These are phyloP conservation scores for Deakozyma indianensis DNA, from an alignment of 805 yeast genomes.

Conservation along the genomic window DNA sequence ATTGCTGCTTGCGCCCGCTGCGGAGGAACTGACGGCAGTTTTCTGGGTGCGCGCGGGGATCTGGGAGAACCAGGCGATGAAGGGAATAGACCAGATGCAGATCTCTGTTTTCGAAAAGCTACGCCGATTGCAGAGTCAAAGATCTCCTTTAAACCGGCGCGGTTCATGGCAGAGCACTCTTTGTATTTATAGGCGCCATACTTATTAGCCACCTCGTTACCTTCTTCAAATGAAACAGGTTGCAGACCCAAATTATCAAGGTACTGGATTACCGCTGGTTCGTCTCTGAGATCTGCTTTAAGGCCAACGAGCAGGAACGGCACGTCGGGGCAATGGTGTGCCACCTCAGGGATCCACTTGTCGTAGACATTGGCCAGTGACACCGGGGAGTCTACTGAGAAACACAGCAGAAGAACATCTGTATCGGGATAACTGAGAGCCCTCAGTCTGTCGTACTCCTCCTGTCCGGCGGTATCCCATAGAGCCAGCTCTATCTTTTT, in stretches of 20 bases:
- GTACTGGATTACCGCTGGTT: conserved; percentile 10
- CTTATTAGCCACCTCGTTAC: conserved; percentile 38
- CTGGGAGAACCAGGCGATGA: not conserved
- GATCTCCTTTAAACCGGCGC: conserved; percentile 50
- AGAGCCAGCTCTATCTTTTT: conserved; percentile 53
- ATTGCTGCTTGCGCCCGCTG: not conserved
- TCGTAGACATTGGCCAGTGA: conserved; percentile 63
- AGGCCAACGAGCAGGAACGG: conserved; percentile 76
- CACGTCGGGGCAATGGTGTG: conserved; percentile 66
- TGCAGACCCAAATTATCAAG: conserved; percentile 15
- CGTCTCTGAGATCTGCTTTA: conserved; percentile 45
- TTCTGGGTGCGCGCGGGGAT: not conserved
- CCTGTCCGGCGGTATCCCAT: conserved; percentile 91
- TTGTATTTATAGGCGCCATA: conserved; percentile 60
- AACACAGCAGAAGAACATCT: conserved; percentile 61
- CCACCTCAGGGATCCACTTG: conserved; percentile 79
- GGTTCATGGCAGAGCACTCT: conserved; percentile 65
- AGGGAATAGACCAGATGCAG: not conserved
- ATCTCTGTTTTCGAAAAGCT: conserved; percentile 10
- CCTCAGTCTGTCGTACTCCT: conserved; percentile 67
- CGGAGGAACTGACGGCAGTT: not conserved
- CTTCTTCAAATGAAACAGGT: conserved; percentile 25
- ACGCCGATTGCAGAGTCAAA: conserved; percentile 45
- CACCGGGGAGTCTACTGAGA: conserved; percentile 46
- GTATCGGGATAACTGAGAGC: conserved; percentile 72